Evolutionary conservation across 2,329 filamentous ascomycete genomes (phyloP).

Genomic region (Phyllosticta paracitricarpa): DNA sequence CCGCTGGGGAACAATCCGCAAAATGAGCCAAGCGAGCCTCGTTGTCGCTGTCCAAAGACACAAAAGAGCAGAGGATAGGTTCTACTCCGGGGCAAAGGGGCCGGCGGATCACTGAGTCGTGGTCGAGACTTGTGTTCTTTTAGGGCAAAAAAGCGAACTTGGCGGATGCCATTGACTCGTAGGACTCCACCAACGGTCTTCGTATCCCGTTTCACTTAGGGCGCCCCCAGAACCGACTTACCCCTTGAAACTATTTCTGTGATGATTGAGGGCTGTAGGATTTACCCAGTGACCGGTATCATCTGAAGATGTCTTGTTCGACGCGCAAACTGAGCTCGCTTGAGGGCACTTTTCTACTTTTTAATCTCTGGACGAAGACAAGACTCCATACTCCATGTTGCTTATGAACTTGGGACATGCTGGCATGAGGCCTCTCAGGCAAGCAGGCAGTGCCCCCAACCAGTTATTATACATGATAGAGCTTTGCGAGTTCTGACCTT

Average conservation of each 20-base stretch:
- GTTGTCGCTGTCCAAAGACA: not conserved
- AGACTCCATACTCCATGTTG: not conserved
- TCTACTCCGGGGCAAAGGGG: not conserved
- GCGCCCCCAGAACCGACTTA: not conserved
- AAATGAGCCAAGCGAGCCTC: not conserved
- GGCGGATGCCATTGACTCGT: conserved; percentile 7
- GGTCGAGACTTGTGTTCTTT: conserved; percentile 3
- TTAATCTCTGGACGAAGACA: not conserved
- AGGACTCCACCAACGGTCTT: not conserved
- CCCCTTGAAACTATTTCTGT: conserved; percentile 5
- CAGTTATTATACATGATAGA: not conserved
- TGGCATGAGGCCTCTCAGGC: conserved; percentile 1
- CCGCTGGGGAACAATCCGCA: not conserved
- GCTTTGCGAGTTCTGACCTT: not conserved
- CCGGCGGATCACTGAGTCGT: conserved; percentile 3
- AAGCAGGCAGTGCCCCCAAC: not conserved
- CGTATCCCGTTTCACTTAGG: conserved; percentile 6
- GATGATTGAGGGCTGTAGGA: conserved; percentile 1
- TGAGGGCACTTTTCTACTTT: not conserved
- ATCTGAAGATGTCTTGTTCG: not conserved
- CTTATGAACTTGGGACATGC: conserved; percentile 1
- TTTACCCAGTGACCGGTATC: not conserved
- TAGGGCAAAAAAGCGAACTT: conserved; percentile 2
- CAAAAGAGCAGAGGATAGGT: not conserved
- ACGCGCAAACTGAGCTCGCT: not conserved